Conservation (phyloP, 257 asterid species). For the Plantago ovata region DNA sequence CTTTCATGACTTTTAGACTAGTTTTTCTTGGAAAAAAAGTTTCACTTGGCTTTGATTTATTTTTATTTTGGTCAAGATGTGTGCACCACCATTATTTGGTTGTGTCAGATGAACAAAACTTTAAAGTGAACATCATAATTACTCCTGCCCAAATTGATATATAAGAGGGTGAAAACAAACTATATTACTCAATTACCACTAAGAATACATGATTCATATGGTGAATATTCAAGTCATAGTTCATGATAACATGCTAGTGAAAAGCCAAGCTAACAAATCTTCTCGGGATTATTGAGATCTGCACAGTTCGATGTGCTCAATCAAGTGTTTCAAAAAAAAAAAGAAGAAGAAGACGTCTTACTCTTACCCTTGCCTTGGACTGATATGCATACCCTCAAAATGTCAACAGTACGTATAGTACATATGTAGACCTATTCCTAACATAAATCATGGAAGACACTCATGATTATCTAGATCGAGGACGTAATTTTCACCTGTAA, state of each 20-base stretch:
- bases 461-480: no score
- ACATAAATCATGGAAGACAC: no score
- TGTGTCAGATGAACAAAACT: background rate
- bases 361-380: no score
- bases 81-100: background rate
- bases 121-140: conserved; percentile 44
- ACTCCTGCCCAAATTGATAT: conserved; percentile 54
- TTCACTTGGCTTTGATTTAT: no score
- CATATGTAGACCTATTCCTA: no score
- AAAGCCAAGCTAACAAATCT: conserved; percentile 69
- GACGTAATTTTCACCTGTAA: no score
- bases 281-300: conserved; percentile 46
- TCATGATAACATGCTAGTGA: conserved; percentile 44
- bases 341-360: no score
- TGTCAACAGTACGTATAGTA: no score
- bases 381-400: no score
- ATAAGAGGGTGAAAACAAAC: conserved; percentile 29
- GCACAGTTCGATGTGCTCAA: conserved; percentile 12
- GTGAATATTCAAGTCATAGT: conserved; percentile 25
- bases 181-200: conserved; percentile 39
- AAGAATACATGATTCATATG: conserved; percentile 28
- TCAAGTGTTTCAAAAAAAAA: background rate
- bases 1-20: no score
- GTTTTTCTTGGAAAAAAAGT: no score
- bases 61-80: background rate